A percentile compares a stretch with the other conserved stretches of the same genome.
Conservation (phyloP, 2,329 filamentous ascomycete species). For the Alternaria metachromatica region DNA sequence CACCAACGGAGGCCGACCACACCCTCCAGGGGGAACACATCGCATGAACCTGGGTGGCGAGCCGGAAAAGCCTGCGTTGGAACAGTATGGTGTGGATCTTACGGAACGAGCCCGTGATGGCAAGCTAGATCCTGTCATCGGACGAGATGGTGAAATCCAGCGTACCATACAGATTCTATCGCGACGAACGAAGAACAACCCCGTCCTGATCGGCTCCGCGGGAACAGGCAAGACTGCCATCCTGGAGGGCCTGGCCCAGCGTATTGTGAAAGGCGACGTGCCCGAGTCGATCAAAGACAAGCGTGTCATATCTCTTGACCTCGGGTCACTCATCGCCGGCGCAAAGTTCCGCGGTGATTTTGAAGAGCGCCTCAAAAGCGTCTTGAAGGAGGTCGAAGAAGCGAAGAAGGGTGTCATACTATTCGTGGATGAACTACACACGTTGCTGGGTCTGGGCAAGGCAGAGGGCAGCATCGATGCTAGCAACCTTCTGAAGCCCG, state of each 20-base stretch:
- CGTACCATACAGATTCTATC: constrained; percentile 94
- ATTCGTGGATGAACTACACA: constrained; percentile 95
- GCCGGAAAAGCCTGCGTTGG: constrained; percentile 81
- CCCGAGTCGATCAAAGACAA: constrained; percentile 97
- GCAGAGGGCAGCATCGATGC: constrained; percentile 96
- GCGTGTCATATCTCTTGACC: constrained; percentile 82
- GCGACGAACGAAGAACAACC: constrained; percentile 92
- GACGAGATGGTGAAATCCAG: constrained; percentile 88
- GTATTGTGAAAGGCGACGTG: constrained; percentile 91
- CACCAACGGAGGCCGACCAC: constrained; percentile 69
- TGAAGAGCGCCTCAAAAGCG: constrained; percentile 89
- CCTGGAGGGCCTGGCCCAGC: constrained; percentile 84
- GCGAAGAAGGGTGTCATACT: constrained; percentile 89
- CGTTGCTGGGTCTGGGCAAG: constrained; percentile 88
- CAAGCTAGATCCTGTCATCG: constrained; percentile 95
- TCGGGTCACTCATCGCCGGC: constrained; percentile 92
- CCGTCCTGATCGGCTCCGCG: constrained; percentile 88
- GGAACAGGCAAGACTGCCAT: constrained; percentile 96
- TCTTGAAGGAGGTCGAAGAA: constrained; percentile 88
- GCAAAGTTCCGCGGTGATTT: constrained; percentile 97
- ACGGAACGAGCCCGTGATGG: constrained; percentile 84
- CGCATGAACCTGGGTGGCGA: constrained; percentile 86
- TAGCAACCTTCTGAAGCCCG: constrained; percentile 91
- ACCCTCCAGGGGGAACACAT: constrained; percentile 90
- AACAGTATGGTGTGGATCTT: constrained; percentile 89